Evolutionary conservation across 352 stramenopile genomes (phyloP).

Genomic region (Globisporangium parvum): DNA sequence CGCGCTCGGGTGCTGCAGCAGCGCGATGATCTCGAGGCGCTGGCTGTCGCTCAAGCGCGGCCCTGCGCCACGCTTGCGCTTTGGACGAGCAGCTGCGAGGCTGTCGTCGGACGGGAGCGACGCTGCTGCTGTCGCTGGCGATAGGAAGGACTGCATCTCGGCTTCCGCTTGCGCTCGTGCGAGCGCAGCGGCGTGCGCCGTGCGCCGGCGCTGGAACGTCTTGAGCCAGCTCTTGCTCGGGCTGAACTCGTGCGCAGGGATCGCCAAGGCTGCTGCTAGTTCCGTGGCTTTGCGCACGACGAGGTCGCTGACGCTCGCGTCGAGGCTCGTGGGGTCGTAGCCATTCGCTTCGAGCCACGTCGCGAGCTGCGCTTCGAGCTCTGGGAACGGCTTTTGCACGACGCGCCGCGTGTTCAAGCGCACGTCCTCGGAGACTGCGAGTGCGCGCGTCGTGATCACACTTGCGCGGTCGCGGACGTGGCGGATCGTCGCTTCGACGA

Average conservation of each 20-base stretch:
- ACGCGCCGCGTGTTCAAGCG: slow-evolving; percentile 10
- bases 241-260: slow-evolving; percentile 11
- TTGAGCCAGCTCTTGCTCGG: slow-evolving; percentile 10
- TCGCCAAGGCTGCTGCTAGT: slow-evolving; percentile 2
- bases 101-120: too few relatives aligned
- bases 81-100: neutral
- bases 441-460: slow-evolving; percentile 9
- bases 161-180: neutral
- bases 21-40: slow-evolving; percentile 14
- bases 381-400: slow-evolving; percentile 10
- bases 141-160: neutral
- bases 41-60: slow-evolving; percentile 11
- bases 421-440: slow-evolving; percentile 11
- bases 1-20: slow-evolving; percentile 4
- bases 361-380: slow-evolving; percentile 10
- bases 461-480: slow-evolving; percentile 12
- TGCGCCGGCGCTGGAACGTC: slow-evolving; percentile 10
- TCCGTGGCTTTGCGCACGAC: slow-evolving; percentile 9
- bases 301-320: neutral
- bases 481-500: slow-evolving; percentile 13
- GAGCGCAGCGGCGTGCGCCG: neutral
- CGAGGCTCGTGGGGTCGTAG: neutral
- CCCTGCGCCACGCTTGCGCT: slow-evolving; percentile 12
- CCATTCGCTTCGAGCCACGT: slow-evolving; percentile 3
- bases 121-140: neutral